Base-by-base conservation (phyloP, 495 filamentous ascomycete species). In the Aspergillus diversus region DNA sequence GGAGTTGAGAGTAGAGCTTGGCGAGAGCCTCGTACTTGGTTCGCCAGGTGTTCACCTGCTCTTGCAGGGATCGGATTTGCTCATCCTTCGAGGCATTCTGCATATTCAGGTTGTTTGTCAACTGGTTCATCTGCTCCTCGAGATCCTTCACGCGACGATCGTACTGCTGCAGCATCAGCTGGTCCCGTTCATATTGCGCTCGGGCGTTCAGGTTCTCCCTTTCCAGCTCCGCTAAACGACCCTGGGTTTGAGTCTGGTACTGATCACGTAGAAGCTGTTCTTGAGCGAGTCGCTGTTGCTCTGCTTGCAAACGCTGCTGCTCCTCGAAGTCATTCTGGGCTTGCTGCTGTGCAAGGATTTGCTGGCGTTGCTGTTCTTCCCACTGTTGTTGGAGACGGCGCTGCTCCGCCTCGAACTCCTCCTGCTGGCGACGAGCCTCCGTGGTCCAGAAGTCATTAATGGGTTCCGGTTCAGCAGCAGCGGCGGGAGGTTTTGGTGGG, bases 401-500 rank as follows among this genome's bases (percentile, higher is more conserved):
- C 74, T 99, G 95, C 74, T 99, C 92, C 32, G 92, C 92, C 67
- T 92, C 95, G 68, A 93, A 98, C 70, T 97, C 93, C 58, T 92
- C 88, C 71, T 99, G 94, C 70, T 97, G 92, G 49, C 92, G 83
- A 64, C 86, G 84, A 61, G 96, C 90, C 72, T 97, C 92, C 67
- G 87, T 93, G 74, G 93, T 93, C 95, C 95, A 99, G 74, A 99
- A 99, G 70, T 98, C 96, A 60, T 89, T 90, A 70, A 99, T 98
- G 16, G 96, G 91, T 69, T 96, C 95, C 7, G 95, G 95, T 67
- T 98, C 95, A 4, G 80, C 71, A 55, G 86, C 86, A 4, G 80
- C 71, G 54, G 86, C 86, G 2, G 86, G 82, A 42, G 86, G 74
- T 12, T 87, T 88, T 15, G 87, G 85, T 16, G 90, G 90, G 11